Conservation (phyloP, 345 rosid genomes). For the Eucalyptus tenuipes region DNA sequence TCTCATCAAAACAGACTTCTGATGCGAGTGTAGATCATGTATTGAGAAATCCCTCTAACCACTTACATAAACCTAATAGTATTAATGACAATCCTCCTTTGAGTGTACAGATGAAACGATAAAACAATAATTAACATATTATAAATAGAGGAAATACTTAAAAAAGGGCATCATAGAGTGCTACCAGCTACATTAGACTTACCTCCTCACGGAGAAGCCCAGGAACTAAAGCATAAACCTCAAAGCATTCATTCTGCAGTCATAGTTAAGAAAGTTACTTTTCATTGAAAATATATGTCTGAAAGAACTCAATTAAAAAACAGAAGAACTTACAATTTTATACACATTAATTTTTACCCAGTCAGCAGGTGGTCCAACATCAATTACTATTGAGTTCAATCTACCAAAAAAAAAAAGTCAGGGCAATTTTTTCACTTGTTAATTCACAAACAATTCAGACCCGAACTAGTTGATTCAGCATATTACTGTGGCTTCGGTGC, state of each 20-base stretch:
- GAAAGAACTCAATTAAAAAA: neutral
- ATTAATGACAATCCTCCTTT: neutral
- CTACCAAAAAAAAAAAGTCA: conserved; percentile 3
- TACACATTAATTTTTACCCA: conserved; percentile 68
- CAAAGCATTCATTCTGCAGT: conserved; percentile 50
- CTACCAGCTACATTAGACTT: neutral
- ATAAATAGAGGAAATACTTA: neutral
- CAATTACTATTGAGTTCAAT: conserved; percentile 23
- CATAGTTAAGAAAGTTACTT: neutral
- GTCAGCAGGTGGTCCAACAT: conserved; percentile 60
- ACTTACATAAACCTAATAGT: neutral
- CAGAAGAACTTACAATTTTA: conserved; percentile 30
- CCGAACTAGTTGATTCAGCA: neutral
- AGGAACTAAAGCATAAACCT: conserved; percentile 59
- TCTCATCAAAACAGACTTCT: neutral
- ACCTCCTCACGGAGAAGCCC: conserved; percentile 69
- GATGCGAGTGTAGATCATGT: neutral
- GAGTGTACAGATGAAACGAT: neutral
- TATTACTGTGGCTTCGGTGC: conserved; percentile 26
- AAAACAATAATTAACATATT: neutral
- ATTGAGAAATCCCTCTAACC: neutral
- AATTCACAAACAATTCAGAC: neutral
- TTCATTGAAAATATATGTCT: neutral
- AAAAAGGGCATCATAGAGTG: neutral
- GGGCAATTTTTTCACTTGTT: neutral